Evolutionary conservation across 345 rosid species (phyloP).

Genomic region (Barbarea vulgaris): DNA sequence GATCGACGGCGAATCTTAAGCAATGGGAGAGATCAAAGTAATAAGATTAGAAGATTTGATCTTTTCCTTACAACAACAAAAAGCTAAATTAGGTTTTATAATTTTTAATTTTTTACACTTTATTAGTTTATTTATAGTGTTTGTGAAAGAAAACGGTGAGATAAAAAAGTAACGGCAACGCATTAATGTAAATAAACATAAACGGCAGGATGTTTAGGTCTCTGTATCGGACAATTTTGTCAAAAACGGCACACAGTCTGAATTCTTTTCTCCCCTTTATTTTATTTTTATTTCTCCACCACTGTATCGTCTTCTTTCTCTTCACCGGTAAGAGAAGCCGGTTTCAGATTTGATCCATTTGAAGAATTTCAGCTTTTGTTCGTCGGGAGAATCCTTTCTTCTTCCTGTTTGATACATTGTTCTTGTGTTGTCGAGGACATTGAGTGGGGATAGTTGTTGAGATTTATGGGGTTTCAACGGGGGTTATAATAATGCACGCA

Average conservation of each 20-base stretch:
- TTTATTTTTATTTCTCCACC: background rate
- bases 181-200: background rate
- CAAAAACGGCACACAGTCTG: conserved; percentile 24
- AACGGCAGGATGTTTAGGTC: background rate
- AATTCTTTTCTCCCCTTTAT: background rate
- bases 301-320: background rate
- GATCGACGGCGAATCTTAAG: conserved; percentile 14
- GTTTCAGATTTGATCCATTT: conserved; percentile 20
- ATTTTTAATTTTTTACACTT: too few relatives aligned
- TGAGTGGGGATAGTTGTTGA: background rate
- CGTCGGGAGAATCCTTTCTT: background rate
- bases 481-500: conserved; percentile 7
- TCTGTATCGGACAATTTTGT: background rate
- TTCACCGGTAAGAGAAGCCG: conserved; percentile 21
- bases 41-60: background rate
- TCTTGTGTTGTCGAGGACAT: background rate
- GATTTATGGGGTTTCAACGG: background rate
- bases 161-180: background rate
- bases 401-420: background rate
- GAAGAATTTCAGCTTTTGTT: background rate
- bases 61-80: background rate
- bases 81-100: background rate
- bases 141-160: background rate
- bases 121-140: background rate
- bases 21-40: background rate